phyloP scores from a whole-genome alignment of 768 basidiomycete species.

The Kwoniella sp. region DNA sequence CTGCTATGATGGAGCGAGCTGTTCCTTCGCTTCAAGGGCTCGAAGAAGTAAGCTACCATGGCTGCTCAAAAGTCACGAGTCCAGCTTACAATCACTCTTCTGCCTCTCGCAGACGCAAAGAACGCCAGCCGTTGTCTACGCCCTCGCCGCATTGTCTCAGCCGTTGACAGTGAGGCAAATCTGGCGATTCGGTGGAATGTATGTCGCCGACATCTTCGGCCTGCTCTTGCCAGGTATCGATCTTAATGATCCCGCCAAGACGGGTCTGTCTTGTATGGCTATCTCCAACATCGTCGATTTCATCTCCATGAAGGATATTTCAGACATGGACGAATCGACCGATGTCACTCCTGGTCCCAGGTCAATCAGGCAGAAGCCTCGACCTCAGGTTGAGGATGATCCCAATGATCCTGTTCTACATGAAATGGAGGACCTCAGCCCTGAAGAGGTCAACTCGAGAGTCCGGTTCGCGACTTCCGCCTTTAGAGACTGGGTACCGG shows the following conservation, averaged over 20 bases:
- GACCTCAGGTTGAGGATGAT: constrained; percentile 57
- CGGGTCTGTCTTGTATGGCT: constrained; percentile 47
- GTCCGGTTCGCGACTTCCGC: constrained; percentile 72
- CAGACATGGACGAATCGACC: constrained; percentile 31
- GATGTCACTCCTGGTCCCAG: constrained; percentile 50
- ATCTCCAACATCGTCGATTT: constrained; percentile 52
- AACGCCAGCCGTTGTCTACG: constrained; percentile 82
- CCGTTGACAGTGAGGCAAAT: constrained; percentile 77
- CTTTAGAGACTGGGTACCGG: constrained; percentile 82
- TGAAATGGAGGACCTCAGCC: constrained; percentile 58
- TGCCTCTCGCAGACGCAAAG: constrained; percentile 67
- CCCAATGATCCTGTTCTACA: constrained; percentile 38
- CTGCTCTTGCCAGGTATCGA: constrained; percentile 84
- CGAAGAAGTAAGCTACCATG: constrained; percentile 65
- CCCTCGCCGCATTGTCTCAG: constrained; percentile 76
- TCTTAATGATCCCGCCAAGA: constrained; percentile 60
- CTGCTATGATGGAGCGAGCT: constrained; percentile 78
- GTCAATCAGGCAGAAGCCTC: constrained; percentile 56
- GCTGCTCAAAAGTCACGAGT: too few relatives aligned
- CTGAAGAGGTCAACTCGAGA: constrained; percentile 71
- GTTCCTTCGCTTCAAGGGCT: constrained; percentile 84
- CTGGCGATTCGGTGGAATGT: constrained; percentile 79
- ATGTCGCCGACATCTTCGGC: constrained; percentile 76
- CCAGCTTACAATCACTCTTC: neutral
- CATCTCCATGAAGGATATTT: constrained; percentile 43